Conservation (phyloP, 1,139 yeast genomes). For the Wickerhamomyces sp. region DNA sequence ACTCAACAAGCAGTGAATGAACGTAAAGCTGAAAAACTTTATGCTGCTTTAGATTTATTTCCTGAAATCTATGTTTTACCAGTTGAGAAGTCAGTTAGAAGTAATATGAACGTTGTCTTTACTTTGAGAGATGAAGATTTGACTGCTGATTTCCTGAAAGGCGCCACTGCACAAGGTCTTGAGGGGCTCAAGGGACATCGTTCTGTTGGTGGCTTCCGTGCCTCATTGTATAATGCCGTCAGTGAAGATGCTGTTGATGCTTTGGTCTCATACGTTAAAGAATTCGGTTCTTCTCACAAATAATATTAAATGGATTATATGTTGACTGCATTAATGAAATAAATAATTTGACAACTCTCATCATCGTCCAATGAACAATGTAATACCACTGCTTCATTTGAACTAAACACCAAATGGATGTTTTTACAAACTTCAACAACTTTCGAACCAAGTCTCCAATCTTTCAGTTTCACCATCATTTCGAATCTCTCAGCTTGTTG, state of each 20-base stretch:
- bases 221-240: slow-evolving; percentile 88
- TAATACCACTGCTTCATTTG: slow-evolving; percentile 45
- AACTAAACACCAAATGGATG: slow-evolving; percentile 44
- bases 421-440: slow-evolving; percentile 50
- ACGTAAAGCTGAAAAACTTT: slow-evolving; percentile 56
- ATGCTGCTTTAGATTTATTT: slow-evolving; percentile 57
- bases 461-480: slow-evolving; percentile 42
- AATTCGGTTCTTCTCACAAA: slow-evolving; percentile 47
- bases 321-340: slow-evolving; percentile 40
- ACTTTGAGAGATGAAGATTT: slow-evolving; percentile 56
- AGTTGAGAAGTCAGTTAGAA: slow-evolving; percentile 64
- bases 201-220: slow-evolving; percentile 95
- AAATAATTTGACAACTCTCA: slow-evolving; percentile 51
- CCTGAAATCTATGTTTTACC: slow-evolving; percentile 65
- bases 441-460: slow-evolving; percentile 54
- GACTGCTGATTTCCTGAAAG: slow-evolving; percentile 61
- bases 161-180: slow-evolving; percentile 51
- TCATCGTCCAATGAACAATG: slow-evolving; percentile 54
- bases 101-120: slow-evolving; percentile 92
- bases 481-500: slow-evolving; percentile 30
- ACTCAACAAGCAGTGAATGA: slow-evolving; percentile 52
- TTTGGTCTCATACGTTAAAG: slow-evolving; percentile 39
- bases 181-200: slow-evolving; percentile 92
- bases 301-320: slow-evolving; percentile 49
- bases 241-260: slow-evolving; percentile 55